Evolutionary conservation across 768 basidiomycete species (phyloP), one percentile per base, ranked within the genome.

Genomic region (Daedalea quercina): DNA sequence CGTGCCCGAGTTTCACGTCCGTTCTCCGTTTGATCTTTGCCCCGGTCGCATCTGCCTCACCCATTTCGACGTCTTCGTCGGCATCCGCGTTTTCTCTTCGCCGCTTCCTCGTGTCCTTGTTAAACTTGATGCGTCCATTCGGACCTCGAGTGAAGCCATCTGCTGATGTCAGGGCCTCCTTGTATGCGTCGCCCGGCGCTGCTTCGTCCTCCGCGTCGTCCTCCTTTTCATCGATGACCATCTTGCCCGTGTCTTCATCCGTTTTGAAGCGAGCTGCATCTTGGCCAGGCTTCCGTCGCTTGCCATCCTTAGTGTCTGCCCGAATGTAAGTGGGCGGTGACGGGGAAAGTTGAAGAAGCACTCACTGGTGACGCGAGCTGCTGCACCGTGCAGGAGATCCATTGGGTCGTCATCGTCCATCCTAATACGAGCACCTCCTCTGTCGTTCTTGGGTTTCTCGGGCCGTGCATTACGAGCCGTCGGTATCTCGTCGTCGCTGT

Each of bases 61-160:
- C 89, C 80, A 92, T 86, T 56, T 91, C 87, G 48, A 90, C 73
- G 55, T 88, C 67, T n/a, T 69, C 72, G 34, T 64, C 85, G 47
- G 70, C 74, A 6, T 76, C 81, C 6, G 72, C 73, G 17, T 81
- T 81, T 54, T 83, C 80, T 47, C 87, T 78, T 54, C 93, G 72
- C 53, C 93, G 83, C 68, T 95, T 94, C 70, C 94, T 98, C 34
- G 93, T 97, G 63, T 95, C 87, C 67, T 96, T 97, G 74, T 96
- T 91, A 72, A 98, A 97, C 68, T 92, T 94, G 65, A 98, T 70
- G 50, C 81, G 82, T 4, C 96, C 96, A 56, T 81, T 83, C 1
- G 83, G 74, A 22, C 91, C 90, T 25, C 94, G 82, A 2, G 80
- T 87, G 71, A 93, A 93, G 20, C 94, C 95, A 67, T 97, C 95